phyloP scores from a whole-genome alignment of 331 rosid genomes.

The Quercus tomentella region DNA sequence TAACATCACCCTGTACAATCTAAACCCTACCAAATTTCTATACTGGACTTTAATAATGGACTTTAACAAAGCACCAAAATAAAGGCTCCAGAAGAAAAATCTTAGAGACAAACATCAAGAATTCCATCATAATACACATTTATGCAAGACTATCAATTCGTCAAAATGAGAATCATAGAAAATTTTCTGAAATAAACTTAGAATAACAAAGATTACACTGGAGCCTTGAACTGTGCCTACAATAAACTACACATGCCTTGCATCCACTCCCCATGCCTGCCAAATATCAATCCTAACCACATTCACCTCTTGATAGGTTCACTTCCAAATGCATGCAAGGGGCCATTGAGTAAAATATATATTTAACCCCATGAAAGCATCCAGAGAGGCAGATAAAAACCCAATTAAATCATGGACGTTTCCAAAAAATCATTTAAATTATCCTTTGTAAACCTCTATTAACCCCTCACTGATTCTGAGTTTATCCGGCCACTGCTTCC shows the following conservation, averaged over 20 bases:
- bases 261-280: conserved; percentile 1
- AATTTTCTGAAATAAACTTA: conserved; percentile 5
- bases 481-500: conserved; percentile 61
- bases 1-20: conserved; percentile 44
- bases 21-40: conserved; percentile 25
- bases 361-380: background rate
- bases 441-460: background rate
- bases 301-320: background rate
- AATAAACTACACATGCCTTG: conserved; percentile 3
- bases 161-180: conserved; percentile 23
- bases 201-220: conserved; percentile 7
- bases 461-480: conserved; percentile 71
- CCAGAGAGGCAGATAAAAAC: background rate
- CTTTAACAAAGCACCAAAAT: conserved; percentile 31
- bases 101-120: conserved; percentile 25
- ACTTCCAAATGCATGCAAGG: background rate
- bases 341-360: background rate
- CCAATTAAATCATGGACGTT: background rate
- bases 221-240: conserved; percentile 9
- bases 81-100: conserved; percentile 32
- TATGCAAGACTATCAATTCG: conserved; percentile 30
- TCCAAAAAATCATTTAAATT: background rate
- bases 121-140: conserved; percentile 44
- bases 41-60: conserved; percentile 7
- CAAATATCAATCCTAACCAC: background rate